Conservation (phyloP, 2,329 filamentous ascomycete genomes). For the Aschersonia sp. region DNA sequence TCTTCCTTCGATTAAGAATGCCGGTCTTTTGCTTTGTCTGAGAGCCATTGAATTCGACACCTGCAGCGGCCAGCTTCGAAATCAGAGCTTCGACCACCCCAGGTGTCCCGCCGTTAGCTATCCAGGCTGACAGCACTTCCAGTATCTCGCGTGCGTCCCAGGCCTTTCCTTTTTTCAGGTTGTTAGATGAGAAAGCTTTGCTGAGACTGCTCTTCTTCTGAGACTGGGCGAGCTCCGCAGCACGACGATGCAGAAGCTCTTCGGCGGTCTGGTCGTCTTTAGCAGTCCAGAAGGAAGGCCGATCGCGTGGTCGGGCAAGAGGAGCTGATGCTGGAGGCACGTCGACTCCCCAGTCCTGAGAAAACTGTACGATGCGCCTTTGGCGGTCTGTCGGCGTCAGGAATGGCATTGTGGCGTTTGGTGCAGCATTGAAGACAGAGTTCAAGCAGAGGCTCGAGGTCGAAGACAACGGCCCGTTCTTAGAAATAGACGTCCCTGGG, state of each 20-base stretch:
- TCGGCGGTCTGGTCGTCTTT: conserved; percentile 39
- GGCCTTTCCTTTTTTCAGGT: conserved; percentile 30
- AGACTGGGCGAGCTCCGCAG: conserved; percentile 17
- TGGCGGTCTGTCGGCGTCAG: conserved; percentile 23
- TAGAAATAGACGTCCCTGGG: too few relatives aligned
- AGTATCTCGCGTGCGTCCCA: conserved; percentile 40
- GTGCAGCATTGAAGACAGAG: not conserved
- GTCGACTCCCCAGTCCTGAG: conserved; percentile 33
- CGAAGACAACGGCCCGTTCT: too few relatives aligned
- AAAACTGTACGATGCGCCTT: conserved; percentile 33
- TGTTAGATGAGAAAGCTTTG: conserved; percentile 20
- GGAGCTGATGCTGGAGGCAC: conserved; percentile 24
- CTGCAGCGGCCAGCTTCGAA: conserved; percentile 30
- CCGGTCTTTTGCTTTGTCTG: conserved; percentile 30
- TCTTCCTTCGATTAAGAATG: conserved; percentile 33
- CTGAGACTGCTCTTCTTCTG: conserved; percentile 25
- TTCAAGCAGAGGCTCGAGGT: not conserved
- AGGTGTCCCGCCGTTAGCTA: conserved; percentile 32
- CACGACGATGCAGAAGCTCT: conserved; percentile 34
- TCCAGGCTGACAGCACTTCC: conserved; percentile 32
- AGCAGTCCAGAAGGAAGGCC: conserved; percentile 27
- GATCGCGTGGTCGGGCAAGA: conserved; percentile 25
- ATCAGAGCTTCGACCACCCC: conserved; percentile 43
- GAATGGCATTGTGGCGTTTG: conserved; percentile 12
- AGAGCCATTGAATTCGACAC: conserved; percentile 34